These are phyloP conservation scores for Smittium mucronatum DNA, from an alignment of 371 early-diverging fungal species.

Conservation along the genomic window DNA sequence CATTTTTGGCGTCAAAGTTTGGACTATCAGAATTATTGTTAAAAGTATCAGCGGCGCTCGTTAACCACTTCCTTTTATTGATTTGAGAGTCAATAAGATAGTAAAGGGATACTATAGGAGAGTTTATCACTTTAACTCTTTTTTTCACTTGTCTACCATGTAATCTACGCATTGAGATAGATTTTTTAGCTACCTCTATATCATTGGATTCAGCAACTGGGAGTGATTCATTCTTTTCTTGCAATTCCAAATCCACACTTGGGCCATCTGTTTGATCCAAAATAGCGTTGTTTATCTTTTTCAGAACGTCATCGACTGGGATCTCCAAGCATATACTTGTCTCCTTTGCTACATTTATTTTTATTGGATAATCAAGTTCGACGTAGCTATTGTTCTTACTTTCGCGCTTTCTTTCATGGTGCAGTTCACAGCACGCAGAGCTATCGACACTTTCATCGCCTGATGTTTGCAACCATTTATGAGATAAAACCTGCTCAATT, in stretches of 20 bases:
- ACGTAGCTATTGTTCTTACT: not conserved
- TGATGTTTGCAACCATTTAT: slow-evolving; percentile 29
- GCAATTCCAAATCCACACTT: not conserved
- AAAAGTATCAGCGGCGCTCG: slow-evolving; percentile 12
- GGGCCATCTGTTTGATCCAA: not conserved
- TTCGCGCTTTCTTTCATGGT: not conserved
- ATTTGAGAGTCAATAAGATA: slow-evolving; percentile 31
- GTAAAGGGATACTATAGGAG: slow-evolving; percentile 31
- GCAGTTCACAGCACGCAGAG: not conserved
- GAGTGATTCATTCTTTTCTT: not conserved
- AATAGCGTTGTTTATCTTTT: slow-evolving; percentile 8
- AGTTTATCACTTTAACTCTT: slow-evolving; percentile 26
- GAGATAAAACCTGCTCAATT: slow-evolving; percentile 29
- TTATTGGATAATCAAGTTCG: not conserved
- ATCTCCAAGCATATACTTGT: slow-evolving; percentile 28
- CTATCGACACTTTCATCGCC: slow-evolving; percentile 5
- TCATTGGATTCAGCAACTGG: not conserved
- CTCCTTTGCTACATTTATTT: slow-evolving; percentile 19
- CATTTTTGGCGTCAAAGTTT: not conserved
- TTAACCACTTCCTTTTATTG: slow-evolving; percentile 25
- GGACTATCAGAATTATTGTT: too few species aligned
- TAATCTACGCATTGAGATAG: not conserved
- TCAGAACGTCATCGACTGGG: slow-evolving; percentile 19
- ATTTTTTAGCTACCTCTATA: not conserved
- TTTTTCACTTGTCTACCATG: slow-evolving; percentile 2